Base-by-base conservation (phyloP, 2,329 filamentous ascomycete species). In the Tolypocladium guangdongense region DNA sequence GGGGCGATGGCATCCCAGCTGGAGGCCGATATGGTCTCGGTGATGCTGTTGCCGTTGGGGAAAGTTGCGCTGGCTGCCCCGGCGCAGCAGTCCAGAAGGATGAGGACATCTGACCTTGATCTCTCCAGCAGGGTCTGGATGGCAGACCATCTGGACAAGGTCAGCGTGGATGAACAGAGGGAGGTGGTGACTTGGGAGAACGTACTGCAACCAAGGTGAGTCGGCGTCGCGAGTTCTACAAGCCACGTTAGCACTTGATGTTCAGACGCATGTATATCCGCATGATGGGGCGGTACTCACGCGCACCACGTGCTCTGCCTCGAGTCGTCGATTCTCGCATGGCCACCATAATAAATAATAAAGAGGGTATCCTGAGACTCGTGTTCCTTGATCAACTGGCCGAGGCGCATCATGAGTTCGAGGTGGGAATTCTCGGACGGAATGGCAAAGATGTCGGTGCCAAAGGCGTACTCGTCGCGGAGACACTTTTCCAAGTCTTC, bases 1-100 rank as follows among this genome's bases (percentile, higher is more conserved):
- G 80, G 79, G 12, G 80, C 79, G 51, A 81, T 81, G 45, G 79
- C 78, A 55, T 83, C 79, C 78, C 78, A 83, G 51, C 78, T 81
- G 2, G 78, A 82, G 4, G 80, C 80, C 6, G 79, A 82, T 57
- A 83, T 82, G 10, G 78, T 81, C 65, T 82, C 80, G 3, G 79
- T 83, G 58, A 81, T 80, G 62, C 78, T 81, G 57, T 74, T 74
- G 20, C 80, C 78, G 20, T 73, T 80, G 6, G 78, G 76, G 51
- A 81, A 81, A 0, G 79, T 81, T 16, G 79, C 78, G 56, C 78
- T 82, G 46, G 80, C 80, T 41, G 80, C 80, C 14, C 78, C 78
- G 7, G 80, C 78, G 59, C 80, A 83, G 59, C 80, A 82, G 60
- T 82, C 80, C 16, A 83, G 65, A 0, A 82, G 69, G 52, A 83